Evolutionary conservation across 2,329 filamentous ascomycete genomes (phyloP).

Genomic region (Colletotrichum sp.): DNA sequence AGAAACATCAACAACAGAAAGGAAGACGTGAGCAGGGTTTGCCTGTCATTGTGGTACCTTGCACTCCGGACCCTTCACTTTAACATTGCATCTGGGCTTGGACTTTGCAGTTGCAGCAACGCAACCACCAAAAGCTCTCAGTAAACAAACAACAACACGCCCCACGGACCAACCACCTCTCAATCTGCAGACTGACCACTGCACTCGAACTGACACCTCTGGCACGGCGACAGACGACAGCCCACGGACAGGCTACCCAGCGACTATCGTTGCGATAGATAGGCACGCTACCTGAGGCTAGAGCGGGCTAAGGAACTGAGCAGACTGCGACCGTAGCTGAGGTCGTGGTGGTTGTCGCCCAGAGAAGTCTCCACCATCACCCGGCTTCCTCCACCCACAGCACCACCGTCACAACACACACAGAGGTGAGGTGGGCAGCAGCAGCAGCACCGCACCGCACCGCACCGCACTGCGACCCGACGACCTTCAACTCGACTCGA

Average conservation of each 20-base stretch:
- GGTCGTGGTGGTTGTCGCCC: background rate
- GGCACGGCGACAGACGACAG: background rate
- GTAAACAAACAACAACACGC: constrained; percentile 14
- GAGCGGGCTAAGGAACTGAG: background rate
- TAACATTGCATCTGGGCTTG: background rate
- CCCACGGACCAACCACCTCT: constrained; percentile 4
- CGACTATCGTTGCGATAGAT: background rate
- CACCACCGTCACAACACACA: background rate
- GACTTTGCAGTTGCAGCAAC: background rate
- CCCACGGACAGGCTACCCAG: background rate
- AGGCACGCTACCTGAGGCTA: background rate
- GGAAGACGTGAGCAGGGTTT: background rate
- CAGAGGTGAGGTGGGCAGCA: background rate
- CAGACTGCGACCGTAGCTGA: background rate
- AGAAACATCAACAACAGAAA: background rate
- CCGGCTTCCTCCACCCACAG: background rate
- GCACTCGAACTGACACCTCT: background rate
- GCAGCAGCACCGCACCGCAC: background rate
- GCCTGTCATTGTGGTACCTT: background rate
- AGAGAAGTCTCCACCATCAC: background rate
- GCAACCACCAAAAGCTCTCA: background rate
- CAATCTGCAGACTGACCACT: background rate
- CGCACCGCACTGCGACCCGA: background rate
- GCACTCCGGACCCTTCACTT: background rate
- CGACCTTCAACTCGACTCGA: background rate